These are phyloP conservation scores for Chytriomyces hyalinus DNA, from an alignment of 192 early-diverging fungal species.

Conservation along the genomic window DNA sequence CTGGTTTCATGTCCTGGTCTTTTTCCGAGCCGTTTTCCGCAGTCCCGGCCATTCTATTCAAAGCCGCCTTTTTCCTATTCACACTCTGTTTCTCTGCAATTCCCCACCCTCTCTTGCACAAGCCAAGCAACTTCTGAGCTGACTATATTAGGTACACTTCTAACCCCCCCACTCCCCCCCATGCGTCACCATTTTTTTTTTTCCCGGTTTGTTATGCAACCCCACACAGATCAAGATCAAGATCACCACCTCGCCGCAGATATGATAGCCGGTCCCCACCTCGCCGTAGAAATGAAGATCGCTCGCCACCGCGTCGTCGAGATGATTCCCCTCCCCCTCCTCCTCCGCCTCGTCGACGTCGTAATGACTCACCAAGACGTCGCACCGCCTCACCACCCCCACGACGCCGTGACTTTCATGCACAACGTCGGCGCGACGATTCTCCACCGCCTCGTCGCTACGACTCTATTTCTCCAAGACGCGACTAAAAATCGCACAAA, in stretches of 20 bases:
- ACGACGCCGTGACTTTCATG: too few relatives aligned
- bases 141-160: not conserved
- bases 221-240: not conserved
- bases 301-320: constrained; percentile 7
- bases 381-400: too few relatives aligned
- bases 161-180: not conserved
- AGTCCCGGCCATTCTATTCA: not conserved
- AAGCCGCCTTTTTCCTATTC: not conserved
- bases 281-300: constrained; percentile 11
- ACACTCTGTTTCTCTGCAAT: too few relatives aligned
- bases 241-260: constrained; percentile 37
- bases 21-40: not conserved
- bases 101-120: not conserved
- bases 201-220: not conserved
- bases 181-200: not conserved
- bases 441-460: too few relatives aligned
- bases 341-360: not conserved
- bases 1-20: not conserved
- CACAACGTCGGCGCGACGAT: too few relatives aligned
- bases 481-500: not conserved
- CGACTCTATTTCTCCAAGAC: not conserved
- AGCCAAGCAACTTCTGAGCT: not conserved
- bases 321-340: not conserved
- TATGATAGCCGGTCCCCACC: constrained; percentile 23
- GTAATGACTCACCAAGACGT: not conserved